Evolutionary conservation across 139 green algal genomes (phyloP).

Genomic region (Chlamydomonas asymmetrica): DNA sequence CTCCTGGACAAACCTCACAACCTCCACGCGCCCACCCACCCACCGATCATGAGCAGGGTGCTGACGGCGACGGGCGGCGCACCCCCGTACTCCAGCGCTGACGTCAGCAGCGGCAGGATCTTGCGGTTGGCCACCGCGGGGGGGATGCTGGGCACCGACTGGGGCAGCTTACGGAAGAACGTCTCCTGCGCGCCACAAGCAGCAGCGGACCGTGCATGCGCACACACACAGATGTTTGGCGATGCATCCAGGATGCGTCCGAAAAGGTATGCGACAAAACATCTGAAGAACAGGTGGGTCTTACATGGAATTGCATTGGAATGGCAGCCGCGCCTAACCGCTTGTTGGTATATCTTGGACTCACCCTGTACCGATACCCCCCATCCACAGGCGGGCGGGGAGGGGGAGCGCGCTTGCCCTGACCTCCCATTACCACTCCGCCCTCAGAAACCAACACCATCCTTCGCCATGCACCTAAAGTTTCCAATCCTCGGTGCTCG

Average conservation of each 20-base stretch:
- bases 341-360: too few species aligned
- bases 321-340: too few species aligned
- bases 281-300: not conserved
- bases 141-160: slow-evolving; percentile 63
- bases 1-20: not conserved
- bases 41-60: slow-evolving; percentile 79
- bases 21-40: slow-evolving; percentile 46
- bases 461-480: too few species aligned
- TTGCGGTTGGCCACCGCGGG: slow-evolving; percentile 77
- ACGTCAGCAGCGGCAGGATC: slow-evolving; percentile 86
- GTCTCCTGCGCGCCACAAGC: slow-evolving; percentile 48
- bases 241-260: not conserved
- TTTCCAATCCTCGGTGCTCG: too few species aligned
- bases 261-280: not conserved
- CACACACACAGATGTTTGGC: not conserved
- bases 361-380: too few species aligned
- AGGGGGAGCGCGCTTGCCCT: too few species aligned
- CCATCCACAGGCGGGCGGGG: too few species aligned
- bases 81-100: slow-evolving; percentile 89
- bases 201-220: too few species aligned
- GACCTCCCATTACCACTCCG: too few species aligned
- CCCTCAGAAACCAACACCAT: too few species aligned
- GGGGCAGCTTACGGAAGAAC: slow-evolving; percentile 75
- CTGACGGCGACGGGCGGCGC: slow-evolving; percentile 80
- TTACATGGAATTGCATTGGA: too few species aligned